These are phyloP conservation scores for Sclerotinia subarctica DNA, from an alignment of 2,329 filamentous ascomycete species.

Conservation along the genomic window DNA sequence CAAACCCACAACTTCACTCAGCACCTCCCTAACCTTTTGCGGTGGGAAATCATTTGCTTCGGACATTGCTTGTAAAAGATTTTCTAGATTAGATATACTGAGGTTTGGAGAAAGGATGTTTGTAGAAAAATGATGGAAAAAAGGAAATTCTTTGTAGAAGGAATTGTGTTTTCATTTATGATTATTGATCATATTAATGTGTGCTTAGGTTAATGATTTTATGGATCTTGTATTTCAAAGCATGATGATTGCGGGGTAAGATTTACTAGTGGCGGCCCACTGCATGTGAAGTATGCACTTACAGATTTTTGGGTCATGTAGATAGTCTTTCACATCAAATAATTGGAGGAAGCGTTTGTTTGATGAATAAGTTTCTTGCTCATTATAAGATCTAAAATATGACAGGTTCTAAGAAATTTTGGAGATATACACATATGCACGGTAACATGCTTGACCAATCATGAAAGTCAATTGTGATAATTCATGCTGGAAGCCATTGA, in stretches of 20 bases:
- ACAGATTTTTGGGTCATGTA: neutral
- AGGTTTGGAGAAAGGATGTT: neutral
- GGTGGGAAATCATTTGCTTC: constrained; percentile 31
- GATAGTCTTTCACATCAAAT: neutral
- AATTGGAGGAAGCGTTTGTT: constrained; percentile 4
- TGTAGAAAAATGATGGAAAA: neutral
- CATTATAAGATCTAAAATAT: neutral
- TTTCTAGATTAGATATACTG: neutral
- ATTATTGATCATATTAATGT: neutral
- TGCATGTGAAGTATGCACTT: constrained; percentile 8
- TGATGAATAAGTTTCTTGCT: neutral
- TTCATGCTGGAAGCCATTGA: neutral
- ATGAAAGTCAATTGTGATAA: constrained; percentile 1
- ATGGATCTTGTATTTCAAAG: constrained; percentile 8
- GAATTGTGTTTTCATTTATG: constrained; percentile 11
- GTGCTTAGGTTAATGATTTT: neutral
- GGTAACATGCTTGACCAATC: constrained; percentile 2
- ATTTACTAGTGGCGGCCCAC: constrained; percentile 7
- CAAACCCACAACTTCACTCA: constrained; percentile 48
- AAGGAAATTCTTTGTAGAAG: neutral
- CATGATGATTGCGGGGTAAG: constrained; percentile 17
- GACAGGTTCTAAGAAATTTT: neutral
- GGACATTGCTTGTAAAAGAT: constrained; percentile 1
- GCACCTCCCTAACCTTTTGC: constrained; percentile 32
- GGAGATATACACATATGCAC: neutral